Base-by-base conservation (phyloP, 768 basidiomycete genomes). In the Suillus alpinus region DNA sequence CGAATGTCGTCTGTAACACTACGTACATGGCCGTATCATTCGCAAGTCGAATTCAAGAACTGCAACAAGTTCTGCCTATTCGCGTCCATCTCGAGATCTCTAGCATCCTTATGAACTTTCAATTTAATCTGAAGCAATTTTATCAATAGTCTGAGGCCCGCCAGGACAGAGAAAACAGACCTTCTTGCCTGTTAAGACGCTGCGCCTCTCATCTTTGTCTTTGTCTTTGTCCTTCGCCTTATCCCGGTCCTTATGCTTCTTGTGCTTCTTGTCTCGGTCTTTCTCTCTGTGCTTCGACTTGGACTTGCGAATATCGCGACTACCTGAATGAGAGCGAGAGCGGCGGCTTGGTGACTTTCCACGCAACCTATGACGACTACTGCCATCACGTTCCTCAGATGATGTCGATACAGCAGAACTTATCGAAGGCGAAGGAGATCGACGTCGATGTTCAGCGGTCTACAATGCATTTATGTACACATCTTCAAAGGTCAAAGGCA, bases 151-250 rank as follows among this genome's bases (percentile, higher is more conserved):
- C 23, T 13, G 10, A 18, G 4, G 40, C 16, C 14, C 36, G 41
- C 18, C 59, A 36, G 6, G 7, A 16, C n/a, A 41, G 32, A 31
- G 26, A 55, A 41, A 47, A 59, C 56, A 23, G 29, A 82, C 85
- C 82, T 85, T 86, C 67, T 86, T 86, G 0, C 85, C 86, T 3
- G 86, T 87, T 62, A 87, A 64, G 32, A 84, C 74, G 64, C 85
- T 87, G 23, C 84, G 75, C 49, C 78, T 73, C 59, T 83, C 83
- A 16, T 81, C 80, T 60, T 3, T 26, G 26, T 26, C 80, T 60
- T 3, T 26, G 26, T 26, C 80, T 60, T 75, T 74, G 41, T 76
- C 76, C 53, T 71, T 78, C 32, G 75, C 73, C 60, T 62, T 74
- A 31, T 70, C 69, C 39, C 70, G 75, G 7, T 73, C 69, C 56